A percentile compares a stretch with the other conserved stretches of the same genome.
These are phyloP conservation scores for Exophiala alcalophila DNA, from an alignment of 2,329 filamentous ascomycete species.

Conservation along the genomic window DNA sequence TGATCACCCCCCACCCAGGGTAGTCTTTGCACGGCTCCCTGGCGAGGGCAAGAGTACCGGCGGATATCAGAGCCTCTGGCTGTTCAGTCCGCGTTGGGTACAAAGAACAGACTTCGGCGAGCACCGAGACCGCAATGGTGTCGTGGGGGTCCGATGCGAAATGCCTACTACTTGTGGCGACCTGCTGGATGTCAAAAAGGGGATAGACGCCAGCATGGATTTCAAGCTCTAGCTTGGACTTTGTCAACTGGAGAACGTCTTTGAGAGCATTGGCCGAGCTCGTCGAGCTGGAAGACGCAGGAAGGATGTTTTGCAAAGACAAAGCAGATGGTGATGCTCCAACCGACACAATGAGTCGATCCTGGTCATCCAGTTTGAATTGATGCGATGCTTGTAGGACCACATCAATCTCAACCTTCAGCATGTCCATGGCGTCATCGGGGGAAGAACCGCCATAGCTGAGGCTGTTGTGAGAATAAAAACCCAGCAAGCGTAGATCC, in stretches of 20 bases:
- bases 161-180: slow-evolving; percentile 65
- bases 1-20: slow-evolving; percentile 67
- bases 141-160: slow-evolving; percentile 35
- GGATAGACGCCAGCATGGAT: slow-evolving; percentile 76
- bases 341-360: slow-evolving; percentile 59
- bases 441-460: slow-evolving; percentile 61
- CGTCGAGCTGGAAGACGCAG: slow-evolving; percentile 27
- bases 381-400: slow-evolving; percentile 34
- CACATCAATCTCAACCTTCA: slow-evolving; percentile 60
- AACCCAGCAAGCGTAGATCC: slow-evolving; percentile 52
- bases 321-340: slow-evolving; percentile 75
- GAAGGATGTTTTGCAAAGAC: slow-evolving; percentile 59
- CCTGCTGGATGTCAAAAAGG: slow-evolving; percentile 72
- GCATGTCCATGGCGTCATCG: slow-evolving; percentile 56
- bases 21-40: slow-evolving; percentile 72
- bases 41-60: slow-evolving; percentile 67
- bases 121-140: slow-evolving; percentile 64
- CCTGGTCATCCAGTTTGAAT: slow-evolving; percentile 25
- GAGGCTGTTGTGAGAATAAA: slow-evolving; percentile 72
- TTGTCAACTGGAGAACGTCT: slow-evolving; percentile 24
- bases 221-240: slow-evolving; percentile 54
- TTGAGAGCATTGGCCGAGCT: slow-evolving; percentile 22
- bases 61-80: slow-evolving; percentile 66
- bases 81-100: slow-evolving; percentile 55
- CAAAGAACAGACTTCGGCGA: slow-evolving; percentile 68